Conservation (phyloP, 2,329 filamentous ascomycete species). For the Sporothrix brunneoviolacea region DNA sequence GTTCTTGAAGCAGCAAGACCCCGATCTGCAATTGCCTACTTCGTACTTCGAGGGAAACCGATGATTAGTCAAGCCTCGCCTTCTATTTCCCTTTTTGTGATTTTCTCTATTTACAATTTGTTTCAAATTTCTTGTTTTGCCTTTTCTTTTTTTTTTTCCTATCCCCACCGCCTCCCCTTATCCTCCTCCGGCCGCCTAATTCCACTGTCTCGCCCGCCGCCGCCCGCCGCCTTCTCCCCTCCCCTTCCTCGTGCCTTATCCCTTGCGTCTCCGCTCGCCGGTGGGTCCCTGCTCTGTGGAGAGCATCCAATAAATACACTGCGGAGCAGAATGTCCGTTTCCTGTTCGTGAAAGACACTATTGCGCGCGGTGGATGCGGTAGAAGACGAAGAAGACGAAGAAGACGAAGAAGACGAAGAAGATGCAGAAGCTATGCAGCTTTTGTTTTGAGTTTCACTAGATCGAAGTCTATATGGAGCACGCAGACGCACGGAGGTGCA, state of each 20-base stretch:
- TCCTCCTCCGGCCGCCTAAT: too few relatives aligned
- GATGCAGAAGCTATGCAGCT: not conserved
- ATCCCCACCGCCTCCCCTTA: not conserved
- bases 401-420: not conserved
- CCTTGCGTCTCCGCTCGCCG: not conserved
- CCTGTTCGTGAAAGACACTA: not conserved
- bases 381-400: not conserved
- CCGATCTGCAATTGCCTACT: too few relatives aligned
- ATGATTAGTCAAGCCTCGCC: conserved; percentile 1
- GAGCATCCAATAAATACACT: too few relatives aligned
- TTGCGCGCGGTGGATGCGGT: not conserved
- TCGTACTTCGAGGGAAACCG: too few relatives aligned
- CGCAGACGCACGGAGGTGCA: not conserved
- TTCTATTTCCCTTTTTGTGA: too few relatives aligned
- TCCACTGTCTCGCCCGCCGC: not conserved
- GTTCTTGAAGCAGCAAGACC: not conserved
- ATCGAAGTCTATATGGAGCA: too few relatives aligned
- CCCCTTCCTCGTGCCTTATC: not conserved
- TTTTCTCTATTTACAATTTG: too few relatives aligned
- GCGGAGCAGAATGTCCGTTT: conserved; percentile 1
- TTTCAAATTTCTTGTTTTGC: too few relatives aligned
- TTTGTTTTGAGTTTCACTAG: too few relatives aligned
- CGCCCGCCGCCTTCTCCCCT: too few relatives aligned
- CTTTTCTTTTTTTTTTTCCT: too few relatives aligned
- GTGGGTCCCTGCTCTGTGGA: not conserved